These are phyloP conservation scores for Ceratocystis ficicola DNA, from an alignment of 2,329 filamentous ascomycete genomes.

Conservation along the genomic window DNA sequence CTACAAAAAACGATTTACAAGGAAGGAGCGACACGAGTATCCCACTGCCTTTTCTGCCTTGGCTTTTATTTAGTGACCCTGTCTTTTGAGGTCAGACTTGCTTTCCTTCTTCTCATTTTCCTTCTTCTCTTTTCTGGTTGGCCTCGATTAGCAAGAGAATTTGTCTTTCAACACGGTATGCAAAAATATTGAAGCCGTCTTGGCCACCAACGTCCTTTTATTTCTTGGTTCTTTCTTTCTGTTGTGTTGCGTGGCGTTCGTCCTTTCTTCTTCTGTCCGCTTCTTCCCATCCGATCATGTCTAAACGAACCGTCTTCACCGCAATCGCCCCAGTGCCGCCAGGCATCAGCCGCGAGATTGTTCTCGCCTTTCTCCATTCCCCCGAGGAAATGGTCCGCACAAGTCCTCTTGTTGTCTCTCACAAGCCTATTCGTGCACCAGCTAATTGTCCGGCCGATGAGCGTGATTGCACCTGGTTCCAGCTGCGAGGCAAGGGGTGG, in stretches of 20 bases:
- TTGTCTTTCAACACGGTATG: neutral
- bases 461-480: constrained; percentile 59
- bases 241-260: neutral
- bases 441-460: constrained; percentile 57
- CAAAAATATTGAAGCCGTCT: neutral
- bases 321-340: constrained; percentile 65
- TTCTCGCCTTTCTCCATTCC: constrained; percentile 62
- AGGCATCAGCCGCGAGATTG: constrained; percentile 54
- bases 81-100: no score
- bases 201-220: neutral
- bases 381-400: constrained; percentile 77
- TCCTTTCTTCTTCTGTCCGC: constrained; percentile 5
- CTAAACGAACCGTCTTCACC: constrained; percentile 60
- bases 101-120: neutral
- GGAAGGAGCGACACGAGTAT: neutral
- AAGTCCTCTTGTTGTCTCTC: constrained; percentile 68
- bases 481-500: constrained; percentile 61
- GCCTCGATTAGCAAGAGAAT: no score
- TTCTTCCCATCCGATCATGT: constrained; percentile 38
- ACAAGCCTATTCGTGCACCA: constrained; percentile 56
- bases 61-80: no score
- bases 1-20: neutral
- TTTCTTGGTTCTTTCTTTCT: neutral
- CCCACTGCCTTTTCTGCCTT: no score
- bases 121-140: neutral